These are phyloP conservation scores for Geotrichum siamense DNA, from an alignment of 1,139 yeast genomes.

Conservation along the genomic window DNA sequence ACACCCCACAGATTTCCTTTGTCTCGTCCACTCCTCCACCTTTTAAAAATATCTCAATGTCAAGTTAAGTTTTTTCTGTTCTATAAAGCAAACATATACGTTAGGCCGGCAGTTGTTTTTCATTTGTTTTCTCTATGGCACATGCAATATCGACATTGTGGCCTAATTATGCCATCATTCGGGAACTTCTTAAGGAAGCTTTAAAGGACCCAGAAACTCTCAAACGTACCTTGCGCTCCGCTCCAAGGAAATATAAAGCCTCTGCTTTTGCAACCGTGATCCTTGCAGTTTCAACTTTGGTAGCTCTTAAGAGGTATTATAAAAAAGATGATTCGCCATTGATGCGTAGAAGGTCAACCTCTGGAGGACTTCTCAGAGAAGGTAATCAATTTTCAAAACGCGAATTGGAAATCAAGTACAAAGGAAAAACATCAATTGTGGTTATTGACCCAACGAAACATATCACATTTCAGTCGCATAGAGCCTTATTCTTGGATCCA, in stretches of 20 bases:
- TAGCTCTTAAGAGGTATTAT: conserved; percentile 1
- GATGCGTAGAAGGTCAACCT: conserved; percentile 27
- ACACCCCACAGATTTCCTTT: too few species aligned
- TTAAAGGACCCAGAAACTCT: conserved; percentile 16
- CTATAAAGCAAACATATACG: too few species aligned
- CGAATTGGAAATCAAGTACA: conserved; percentile 45
- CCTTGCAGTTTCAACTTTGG: not conserved
- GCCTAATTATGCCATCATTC: conserved; percentile 2
- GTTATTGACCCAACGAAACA: conserved; percentile 52
- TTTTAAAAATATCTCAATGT: too few species aligned
- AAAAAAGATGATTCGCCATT: not conserved
- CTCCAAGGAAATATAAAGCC: conserved; percentile 9
- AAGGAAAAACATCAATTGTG: conserved; percentile 43
- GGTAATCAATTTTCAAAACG: conserved; percentile 20
- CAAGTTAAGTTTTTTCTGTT: too few species aligned
- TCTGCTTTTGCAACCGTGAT: conserved; percentile 6
- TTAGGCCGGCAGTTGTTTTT: too few species aligned
- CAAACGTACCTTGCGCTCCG: conserved; percentile 1
- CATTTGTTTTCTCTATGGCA: too few species aligned
- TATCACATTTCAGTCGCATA: conserved; percentile 63
- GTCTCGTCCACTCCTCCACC: too few species aligned
- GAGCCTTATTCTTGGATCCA: conserved; percentile 52
- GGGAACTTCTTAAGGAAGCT: conserved; percentile 6
- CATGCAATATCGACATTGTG: conserved; percentile 11
- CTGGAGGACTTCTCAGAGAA: conserved; percentile 27